These are phyloP conservation scores for Quercus tomentella DNA, from an alignment of 331 rosid genomes.

Conservation along the genomic window DNA sequence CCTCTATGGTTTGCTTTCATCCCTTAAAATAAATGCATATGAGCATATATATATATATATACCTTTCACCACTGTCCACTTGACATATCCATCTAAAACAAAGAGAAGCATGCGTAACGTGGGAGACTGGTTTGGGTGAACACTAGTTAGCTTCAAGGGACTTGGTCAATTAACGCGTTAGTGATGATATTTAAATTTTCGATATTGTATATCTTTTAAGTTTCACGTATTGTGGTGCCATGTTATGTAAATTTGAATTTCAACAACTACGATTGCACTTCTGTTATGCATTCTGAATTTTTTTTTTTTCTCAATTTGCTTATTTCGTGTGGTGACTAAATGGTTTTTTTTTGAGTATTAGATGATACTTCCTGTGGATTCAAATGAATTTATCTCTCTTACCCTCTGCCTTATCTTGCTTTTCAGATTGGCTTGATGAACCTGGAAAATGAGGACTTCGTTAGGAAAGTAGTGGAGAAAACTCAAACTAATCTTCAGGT, in stretches of 20 bases:
- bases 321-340: constrained; percentile 6
- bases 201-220: not conserved
- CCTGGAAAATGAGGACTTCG: constrained; percentile 81
- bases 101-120: too few relatives aligned
- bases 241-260: constrained; percentile 2
- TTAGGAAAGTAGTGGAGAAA: constrained; percentile 60
- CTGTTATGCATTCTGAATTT: constrained; percentile 1
- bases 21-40: too few relatives aligned
- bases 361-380: not conserved
- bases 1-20: not conserved
- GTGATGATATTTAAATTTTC: not conserved
- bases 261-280: not conserved
- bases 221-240: not conserved
- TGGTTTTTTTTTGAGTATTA: not conserved
- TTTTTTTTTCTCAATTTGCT: not conserved
- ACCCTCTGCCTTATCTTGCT: not conserved
- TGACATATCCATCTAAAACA: too few relatives aligned
- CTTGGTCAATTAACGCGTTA: not conserved
- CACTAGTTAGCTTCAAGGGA: too few relatives aligned
- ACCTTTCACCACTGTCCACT: too few relatives aligned
- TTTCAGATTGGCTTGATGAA: constrained; percentile 83
- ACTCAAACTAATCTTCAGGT: constrained; percentile 74
- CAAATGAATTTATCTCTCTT: not conserved
- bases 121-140: too few relatives aligned
- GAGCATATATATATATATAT: not conserved